Evolutionary conservation across 768 basidiomycete species (phyloP).

Genomic region (Trichaptum fuscoviolaceum): DNA sequence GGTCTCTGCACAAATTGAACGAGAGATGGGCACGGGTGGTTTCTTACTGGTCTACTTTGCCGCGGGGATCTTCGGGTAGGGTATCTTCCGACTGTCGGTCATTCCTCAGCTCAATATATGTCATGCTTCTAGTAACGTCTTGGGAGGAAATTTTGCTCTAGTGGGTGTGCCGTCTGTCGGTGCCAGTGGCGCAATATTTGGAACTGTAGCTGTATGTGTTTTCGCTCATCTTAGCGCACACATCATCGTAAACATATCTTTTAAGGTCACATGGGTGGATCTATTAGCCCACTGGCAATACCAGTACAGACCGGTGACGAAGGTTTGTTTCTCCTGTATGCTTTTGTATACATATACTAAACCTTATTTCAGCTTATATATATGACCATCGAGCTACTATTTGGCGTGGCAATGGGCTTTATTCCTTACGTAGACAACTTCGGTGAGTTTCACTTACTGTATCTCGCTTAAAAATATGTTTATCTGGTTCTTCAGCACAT

Average conservation of each 20-base stretch:
- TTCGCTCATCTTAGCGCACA: slow-evolving; percentile 2
- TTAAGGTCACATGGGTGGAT: slow-evolving; percentile 78
- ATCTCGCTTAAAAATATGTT: slow-evolving; percentile 2
- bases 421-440: slow-evolving; percentile 92
- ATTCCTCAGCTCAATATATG: neutral
- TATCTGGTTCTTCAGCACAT: slow-evolving; percentile 48
- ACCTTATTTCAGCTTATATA: slow-evolving; percentile 55
- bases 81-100: slow-evolving; percentile 13
- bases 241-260: neutral
- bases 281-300: slow-evolving; percentile 90
- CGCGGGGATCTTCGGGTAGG: slow-evolving; percentile 89
- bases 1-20: slow-evolving; percentile 79
- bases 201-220: slow-evolving; percentile 63
- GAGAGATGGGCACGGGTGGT: slow-evolving; percentile 84
- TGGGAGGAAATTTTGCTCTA: slow-evolving; percentile 91
- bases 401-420: slow-evolving; percentile 82
- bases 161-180: slow-evolving; percentile 87
- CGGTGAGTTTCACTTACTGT: slow-evolving; percentile 34
- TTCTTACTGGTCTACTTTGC: slow-evolving; percentile 86
- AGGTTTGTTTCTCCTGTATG: slow-evolving; percentile 37
- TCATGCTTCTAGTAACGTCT: slow-evolving; percentile 51
- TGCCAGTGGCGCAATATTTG: slow-evolving; percentile 91
- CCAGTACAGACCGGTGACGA: slow-evolving; percentile 74
- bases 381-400: slow-evolving; percentile 80
- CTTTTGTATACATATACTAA: neutral